These are phyloP conservation scores for Coemansia sp. DNA, from an alignment of 192 early-diverging fungal genomes.

Conservation along the genomic window DNA sequence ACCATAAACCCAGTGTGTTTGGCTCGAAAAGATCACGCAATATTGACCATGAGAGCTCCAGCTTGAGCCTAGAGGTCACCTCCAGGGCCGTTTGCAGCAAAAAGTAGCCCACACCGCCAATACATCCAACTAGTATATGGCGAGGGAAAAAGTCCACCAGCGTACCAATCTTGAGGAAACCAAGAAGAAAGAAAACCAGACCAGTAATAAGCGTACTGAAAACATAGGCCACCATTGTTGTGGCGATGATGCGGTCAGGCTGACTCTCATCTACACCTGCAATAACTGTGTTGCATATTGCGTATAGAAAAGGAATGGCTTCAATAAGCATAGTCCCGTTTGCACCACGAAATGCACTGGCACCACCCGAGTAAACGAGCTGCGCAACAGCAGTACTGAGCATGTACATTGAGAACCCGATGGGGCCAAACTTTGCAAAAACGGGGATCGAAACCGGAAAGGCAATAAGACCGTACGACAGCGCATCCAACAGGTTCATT, in stretches of 20 bases:
- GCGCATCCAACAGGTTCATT: conserved; percentile 89
- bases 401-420: conserved; percentile 96
- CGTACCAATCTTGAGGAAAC: conserved; percentile 74
- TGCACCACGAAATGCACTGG: conserved; percentile 85
- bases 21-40: conserved; percentile 67
- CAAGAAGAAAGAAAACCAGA: conserved; percentile 78
- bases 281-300: conserved; percentile 73
- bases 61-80: conserved; percentile 68
- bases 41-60: conserved; percentile 61
- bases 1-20: conserved; percentile 77
- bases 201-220: conserved; percentile 88
- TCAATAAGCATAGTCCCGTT: conserved; percentile 88
- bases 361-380: conserved; percentile 72
- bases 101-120: conserved; percentile 94
- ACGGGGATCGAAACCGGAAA: conserved; percentile 80
- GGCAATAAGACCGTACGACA: conserved; percentile 87
- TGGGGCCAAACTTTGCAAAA: conserved; percentile 69
- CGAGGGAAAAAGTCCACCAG: conserved; percentile 83
- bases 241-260: conserved; percentile 74
- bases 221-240: conserved; percentile 86
- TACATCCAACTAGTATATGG: conserved; percentile 94
- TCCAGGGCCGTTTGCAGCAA: conserved; percentile 89
- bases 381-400: conserved; percentile 75
- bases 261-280: conserved; percentile 59
- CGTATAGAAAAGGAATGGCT: conserved; percentile 88